Evolutionary conservation across 306 rosid species (phyloP).

Genomic region (Psophocarpus tetragonolobus): DNA sequence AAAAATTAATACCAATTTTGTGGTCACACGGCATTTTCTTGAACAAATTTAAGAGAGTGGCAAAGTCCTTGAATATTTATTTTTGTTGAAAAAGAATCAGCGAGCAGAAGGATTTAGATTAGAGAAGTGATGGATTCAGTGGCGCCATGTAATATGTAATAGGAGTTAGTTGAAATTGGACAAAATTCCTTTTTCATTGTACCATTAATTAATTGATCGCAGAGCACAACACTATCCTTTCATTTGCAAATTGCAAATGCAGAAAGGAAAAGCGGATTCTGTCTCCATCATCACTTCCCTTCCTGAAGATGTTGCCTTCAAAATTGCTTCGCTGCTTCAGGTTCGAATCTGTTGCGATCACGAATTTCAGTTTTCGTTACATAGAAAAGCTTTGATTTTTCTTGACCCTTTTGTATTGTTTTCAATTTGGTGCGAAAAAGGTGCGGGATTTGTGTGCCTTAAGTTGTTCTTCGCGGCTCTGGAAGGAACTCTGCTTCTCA

Average conservation of each 20-base stretch:
- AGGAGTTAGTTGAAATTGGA: constrained; percentile 2
- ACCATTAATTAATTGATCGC: neutral
- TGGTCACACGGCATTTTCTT: neutral
- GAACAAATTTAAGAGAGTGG: neutral
- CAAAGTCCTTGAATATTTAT: neutral
- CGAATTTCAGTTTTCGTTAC: neutral
- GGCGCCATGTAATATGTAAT: neutral
- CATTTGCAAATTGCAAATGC: neutral
- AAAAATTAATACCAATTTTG: neutral
- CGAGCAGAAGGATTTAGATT: neutral
- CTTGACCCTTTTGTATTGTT: neutral
- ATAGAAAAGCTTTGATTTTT: neutral
- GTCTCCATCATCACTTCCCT: constrained; percentile 37
- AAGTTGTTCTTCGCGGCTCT: constrained; percentile 70
- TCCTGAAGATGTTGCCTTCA: constrained; percentile 64
- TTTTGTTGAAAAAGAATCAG: neutral
- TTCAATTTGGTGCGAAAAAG: constrained; percentile 36
- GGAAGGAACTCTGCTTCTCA: constrained; percentile 57
- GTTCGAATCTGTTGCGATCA: constrained; percentile 25
- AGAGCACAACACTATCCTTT: neutral
- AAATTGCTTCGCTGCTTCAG: constrained; percentile 70
- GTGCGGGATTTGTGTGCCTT: constrained; percentile 75
- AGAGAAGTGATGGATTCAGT: neutral
- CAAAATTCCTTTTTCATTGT: neutral
- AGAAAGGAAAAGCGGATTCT: neutral